A percentile compares a stretch with the other conserved stretches of the same genome.
These are phyloP conservation scores for Neltuma alba DNA, from an alignment of 306 rosid genomes.

Conservation along the genomic window DNA sequence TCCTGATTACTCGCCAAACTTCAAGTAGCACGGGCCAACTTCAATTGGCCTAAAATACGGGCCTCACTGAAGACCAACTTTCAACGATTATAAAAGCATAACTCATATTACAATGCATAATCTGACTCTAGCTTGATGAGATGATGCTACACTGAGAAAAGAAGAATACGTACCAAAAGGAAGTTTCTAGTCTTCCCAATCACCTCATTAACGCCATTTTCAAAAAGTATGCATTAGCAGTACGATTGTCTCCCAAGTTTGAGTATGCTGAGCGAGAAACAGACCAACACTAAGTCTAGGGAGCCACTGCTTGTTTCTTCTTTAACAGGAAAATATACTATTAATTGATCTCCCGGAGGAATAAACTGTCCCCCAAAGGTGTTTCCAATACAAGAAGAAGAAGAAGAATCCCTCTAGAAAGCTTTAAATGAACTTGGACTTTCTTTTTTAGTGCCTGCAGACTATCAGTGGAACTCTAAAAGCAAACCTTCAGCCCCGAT, in stretches of 20 bases:
- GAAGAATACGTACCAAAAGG: not conserved
- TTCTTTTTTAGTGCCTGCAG: not conserved
- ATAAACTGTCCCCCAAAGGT: not conserved
- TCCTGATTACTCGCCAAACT: constrained; percentile 27
- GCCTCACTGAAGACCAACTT: constrained; percentile 6
- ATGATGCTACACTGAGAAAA: not conserved
- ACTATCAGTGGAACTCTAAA: not conserved
- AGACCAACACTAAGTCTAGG: not conserved
- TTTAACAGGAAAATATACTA: not conserved
- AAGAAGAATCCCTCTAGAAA: not conserved
- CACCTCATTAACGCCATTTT: not conserved
- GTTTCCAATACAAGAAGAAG: not conserved
- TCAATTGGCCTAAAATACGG: not conserved
- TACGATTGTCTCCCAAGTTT: not conserved
- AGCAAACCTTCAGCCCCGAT: not conserved
- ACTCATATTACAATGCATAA: not conserved
- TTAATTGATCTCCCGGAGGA: not conserved
- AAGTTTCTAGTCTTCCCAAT: not conserved
- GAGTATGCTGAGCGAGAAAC: not conserved
- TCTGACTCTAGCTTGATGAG: not conserved
- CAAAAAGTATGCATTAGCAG: not conserved
- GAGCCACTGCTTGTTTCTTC: not conserved
- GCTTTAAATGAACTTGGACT: not conserved
- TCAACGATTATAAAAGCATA: not conserved
- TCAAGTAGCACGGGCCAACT: constrained; percentile 13